Evolutionary conservation across 2,329 filamentous ascomycete genomes (phyloP).

Genomic region (Rhytidhysteron rufulum): DNA sequence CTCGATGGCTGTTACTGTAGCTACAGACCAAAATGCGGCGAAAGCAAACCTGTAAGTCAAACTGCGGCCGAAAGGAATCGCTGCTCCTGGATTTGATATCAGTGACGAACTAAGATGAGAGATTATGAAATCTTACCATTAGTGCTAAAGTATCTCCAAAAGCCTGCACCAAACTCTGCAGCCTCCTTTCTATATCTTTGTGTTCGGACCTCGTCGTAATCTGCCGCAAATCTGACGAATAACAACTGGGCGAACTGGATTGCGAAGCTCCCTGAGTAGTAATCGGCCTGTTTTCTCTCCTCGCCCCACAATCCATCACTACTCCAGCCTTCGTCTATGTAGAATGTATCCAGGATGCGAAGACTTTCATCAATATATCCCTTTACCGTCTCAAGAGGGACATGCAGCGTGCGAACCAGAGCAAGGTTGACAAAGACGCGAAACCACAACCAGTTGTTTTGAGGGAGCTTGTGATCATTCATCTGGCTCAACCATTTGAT

Average conservation of each 20-base stretch:
- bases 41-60: constrained; percentile 45
- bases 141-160: too few relatives aligned
- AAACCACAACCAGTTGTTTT: constrained; percentile 48
- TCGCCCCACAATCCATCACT: constrained; percentile 38
- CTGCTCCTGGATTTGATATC: constrained; percentile 42
- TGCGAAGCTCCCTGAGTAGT: constrained; percentile 49
- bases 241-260: constrained; percentile 46
- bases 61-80: constrained; percentile 45
- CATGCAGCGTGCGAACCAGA: constrained; percentile 31
- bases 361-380: constrained; percentile 35
- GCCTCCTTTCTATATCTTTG: too few relatives aligned
- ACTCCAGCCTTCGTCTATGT: constrained; percentile 41
- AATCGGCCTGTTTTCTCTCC: constrained; percentile 38
- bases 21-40: constrained; percentile 20
- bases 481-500: constrained; percentile 35
- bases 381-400: constrained; percentile 22
- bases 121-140: too few relatives aligned
- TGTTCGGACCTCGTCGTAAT: constrained; percentile 31
- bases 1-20: constrained; percentile 18
- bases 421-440: constrained; percentile 44
- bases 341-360: constrained; percentile 37
- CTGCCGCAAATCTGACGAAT: constrained; percentile 35
- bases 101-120: constrained; percentile 43
- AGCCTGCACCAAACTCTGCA: too few relatives aligned
- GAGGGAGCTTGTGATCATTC: constrained; percentile 38